These are phyloP conservation scores for Fusarium solani-melongenae DNA, from an alignment of 2,329 filamentous ascomycete species.

Conservation along the genomic window DNA sequence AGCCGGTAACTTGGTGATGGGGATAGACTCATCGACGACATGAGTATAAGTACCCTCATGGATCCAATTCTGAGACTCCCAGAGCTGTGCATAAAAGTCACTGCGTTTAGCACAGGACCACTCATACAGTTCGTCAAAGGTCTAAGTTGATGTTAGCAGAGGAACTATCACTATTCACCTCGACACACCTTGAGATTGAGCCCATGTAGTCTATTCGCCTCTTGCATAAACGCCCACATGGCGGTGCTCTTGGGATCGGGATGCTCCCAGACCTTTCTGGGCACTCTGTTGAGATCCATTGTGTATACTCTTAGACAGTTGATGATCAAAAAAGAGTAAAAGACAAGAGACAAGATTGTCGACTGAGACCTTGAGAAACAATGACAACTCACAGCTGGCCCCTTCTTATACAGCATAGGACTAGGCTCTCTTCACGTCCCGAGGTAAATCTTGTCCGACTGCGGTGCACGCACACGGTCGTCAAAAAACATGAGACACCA, in stretches of 20 bases:
- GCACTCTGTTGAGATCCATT: conserved; percentile 53
- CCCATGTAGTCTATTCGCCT: conserved; percentile 67
- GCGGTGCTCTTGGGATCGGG: conserved; percentile 68
- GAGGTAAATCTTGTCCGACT: conserved; percentile 32
- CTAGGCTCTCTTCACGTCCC: conserved; percentile 7
- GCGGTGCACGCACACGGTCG: too few relatives aligned
- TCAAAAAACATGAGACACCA: too few relatives aligned
- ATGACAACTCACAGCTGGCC: neutral
- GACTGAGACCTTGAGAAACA: neutral
- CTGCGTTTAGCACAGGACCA: conserved; percentile 73
- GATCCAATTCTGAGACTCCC: conserved; percentile 69
- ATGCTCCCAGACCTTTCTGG: conserved; percentile 77
- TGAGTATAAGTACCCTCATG: conserved; percentile 68
- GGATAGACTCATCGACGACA: conserved; percentile 75
- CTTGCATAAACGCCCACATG: conserved; percentile 76
- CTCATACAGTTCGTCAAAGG: conserved; percentile 75
- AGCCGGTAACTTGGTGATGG: conserved; percentile 76
- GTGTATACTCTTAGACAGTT: neutral
- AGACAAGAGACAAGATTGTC: neutral
- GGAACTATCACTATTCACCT: too few relatives aligned
- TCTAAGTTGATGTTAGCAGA: conserved; percentile 53
- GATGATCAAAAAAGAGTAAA: neutral
- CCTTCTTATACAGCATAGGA: neutral
- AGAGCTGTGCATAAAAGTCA: conserved; percentile 74
- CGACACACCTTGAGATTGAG: conserved; percentile 66